phyloP scores from a whole-genome alignment of 2,329 filamentous ascomycete species.

The Aspergillus floridensis region DNA sequence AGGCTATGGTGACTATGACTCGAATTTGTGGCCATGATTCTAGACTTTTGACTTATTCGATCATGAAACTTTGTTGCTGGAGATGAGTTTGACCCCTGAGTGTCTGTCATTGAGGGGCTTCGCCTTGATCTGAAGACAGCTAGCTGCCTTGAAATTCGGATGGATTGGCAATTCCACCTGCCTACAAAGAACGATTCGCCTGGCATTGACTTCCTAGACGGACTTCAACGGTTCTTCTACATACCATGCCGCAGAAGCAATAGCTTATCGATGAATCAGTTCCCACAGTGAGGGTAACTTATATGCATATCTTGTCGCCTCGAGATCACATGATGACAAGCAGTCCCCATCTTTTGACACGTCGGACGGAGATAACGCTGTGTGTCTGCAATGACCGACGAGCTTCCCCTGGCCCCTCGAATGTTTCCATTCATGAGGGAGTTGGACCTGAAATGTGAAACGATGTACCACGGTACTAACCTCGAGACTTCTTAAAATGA shows the following conservation, averaged over 20 bases:
- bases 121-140: neutral
- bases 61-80: neutral
- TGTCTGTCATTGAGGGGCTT: neutral
- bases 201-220: neutral
- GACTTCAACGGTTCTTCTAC: neutral
- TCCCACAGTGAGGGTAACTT: neutral
- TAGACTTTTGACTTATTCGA: neutral
- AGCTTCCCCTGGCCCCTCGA: neutral
- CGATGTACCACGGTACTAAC: neutral
- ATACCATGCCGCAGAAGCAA: no score
- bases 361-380: neutral
- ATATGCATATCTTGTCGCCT: neutral
- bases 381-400: neutral
- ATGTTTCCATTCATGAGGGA: neutral
- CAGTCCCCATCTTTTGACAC: neutral
- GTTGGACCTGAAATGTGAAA: neutral
- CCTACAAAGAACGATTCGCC: neutral
- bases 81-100: neutral
- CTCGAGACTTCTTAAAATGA: neutral
- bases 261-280: neutral
- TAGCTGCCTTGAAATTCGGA: neutral
- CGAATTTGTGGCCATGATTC: neutral
- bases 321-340: neutral
- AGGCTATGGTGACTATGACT: neutral
- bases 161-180: neutral